Evolutionary conservation across 164 flowering plant species (phyloP), one percentile per base, ranked within the genome.

Genomic region (Tetracentron sinense): DNA sequence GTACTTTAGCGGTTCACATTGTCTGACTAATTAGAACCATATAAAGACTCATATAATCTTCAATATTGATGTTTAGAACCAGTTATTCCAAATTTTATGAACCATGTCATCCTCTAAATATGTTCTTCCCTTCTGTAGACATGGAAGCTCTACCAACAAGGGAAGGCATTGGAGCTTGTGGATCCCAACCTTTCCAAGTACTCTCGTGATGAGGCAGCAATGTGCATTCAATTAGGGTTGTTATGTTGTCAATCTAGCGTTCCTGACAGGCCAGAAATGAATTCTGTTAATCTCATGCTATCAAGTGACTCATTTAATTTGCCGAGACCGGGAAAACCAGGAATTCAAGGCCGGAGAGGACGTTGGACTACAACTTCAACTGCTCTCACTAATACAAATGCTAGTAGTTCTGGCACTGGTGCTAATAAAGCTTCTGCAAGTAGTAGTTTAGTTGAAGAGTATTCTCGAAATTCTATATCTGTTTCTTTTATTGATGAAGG

Each of bases 251-350:
- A 90, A 74, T 77, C 92, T 49, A 78, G 28, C 16, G 62, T 83
- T 30, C 21, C 80, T 25, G 83, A 85, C 0, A 78, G 97, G 64
- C 97, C 95, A 1, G 83, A 83, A 65, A 88, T 85, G 95, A 82
- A 79, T 62, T 52, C 83, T 21, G 76, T 88, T 55, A 69, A 81
- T 75, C 86, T 88, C 72, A 82, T 80, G 82, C 85, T 88, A 28
- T 77, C 80, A 25, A 80, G 92, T 21, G 95, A 83, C 46, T 90
- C 92, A 0, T 85, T 88, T 61, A 77, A 60, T 1, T 54, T 88
- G 69, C 88, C 90, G 0, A 78, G 46, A 60, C 97, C 95, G 35
- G 89, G 91, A 10, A 82, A 76, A 65, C 97, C 97, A 1, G 97
- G 81, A 60, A 21, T 80, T 63, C 89, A 80, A 54, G 97, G 92